Percentiles rank a stretch among this genome's conserved stretches.
These are phyloP conservation scores for Acarospora socialis DNA, from an alignment of 2,329 filamentous ascomycete species.

Conservation along the genomic window DNA sequence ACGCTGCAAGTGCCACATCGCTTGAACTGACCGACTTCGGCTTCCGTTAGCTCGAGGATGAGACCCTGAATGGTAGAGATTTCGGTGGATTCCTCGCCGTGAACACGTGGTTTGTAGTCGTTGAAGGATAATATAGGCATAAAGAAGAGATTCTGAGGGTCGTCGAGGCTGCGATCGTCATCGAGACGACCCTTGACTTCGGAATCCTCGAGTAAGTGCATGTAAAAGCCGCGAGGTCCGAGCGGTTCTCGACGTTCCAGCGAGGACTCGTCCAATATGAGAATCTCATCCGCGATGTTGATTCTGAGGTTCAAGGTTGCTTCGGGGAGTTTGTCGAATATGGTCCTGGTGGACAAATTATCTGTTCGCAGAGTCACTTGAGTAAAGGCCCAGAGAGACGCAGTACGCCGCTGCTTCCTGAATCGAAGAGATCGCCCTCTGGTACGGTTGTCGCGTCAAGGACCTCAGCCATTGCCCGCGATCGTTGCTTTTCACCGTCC, in stretches of 20 bases:
- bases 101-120: not conserved
- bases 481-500: no score
- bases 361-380: no score
- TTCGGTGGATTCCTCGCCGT: slow-evolving; percentile 1
- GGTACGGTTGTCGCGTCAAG: no score
- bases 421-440: slow-evolving; percentile 1
- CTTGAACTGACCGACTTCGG: slow-evolving; percentile 1
- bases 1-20: slow-evolving; percentile 3
- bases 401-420: not conserved
- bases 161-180: slow-evolving; percentile 3
- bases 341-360: no score
- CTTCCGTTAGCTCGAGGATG: slow-evolving; percentile 1
- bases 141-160: slow-evolving; percentile 1
- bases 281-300: no score
- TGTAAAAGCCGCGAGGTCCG: not conserved
- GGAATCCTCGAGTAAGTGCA: slow-evolving; percentile 1
- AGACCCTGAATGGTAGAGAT: slow-evolving; percentile 1
- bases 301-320: no score
- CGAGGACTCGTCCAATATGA: no score
- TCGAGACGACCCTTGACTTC: slow-evolving; percentile 1
- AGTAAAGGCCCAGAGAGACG: no score
- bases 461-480: no score
- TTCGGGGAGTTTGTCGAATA: no score
- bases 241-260: not conserved
- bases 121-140: slow-evolving; percentile 3